Evolutionary conservation across 257 asterid species (phyloP), one percentile per base, ranked within the genome.

Genomic region (Anisodus acutangulus): DNA sequence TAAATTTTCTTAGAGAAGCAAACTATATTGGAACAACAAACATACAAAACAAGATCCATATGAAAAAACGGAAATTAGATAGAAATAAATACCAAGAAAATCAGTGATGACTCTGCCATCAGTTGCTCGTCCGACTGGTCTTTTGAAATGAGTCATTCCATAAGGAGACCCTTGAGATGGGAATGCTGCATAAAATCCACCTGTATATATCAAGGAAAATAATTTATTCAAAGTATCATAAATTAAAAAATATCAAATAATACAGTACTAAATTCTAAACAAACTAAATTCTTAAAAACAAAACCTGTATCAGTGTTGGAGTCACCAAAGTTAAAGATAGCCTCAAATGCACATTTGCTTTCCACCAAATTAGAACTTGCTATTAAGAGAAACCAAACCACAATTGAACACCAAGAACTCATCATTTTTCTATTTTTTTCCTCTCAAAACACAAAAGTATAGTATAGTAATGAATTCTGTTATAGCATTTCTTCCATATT

Each of bases 101-200:
- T 95, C 99, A 45, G 93, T 16, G 63, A 93, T 87, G 86, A 95
- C 85, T 69, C 99, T 85, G 74, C 98, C 99, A 78, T 95, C 99
- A 78, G 93, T 91, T 41, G 97, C 94, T 69, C 99, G 85, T 0
- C 98, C 97, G 3, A 80, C 89, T 10, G 98, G 95, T 82, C 43
- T 95, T 55, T 88, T 88, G 90, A 95, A 95, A 90, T 89, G 92
- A 55, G 97, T 95, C 96, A 91, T 93, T 83, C 98, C 97, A 78
- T 86, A 83, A 11, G 98, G 98, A 2, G 83, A 86, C 31, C 83
- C 79, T 82, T 90, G 91, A 2, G 96, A 82, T 17, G 98, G 98
- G 49, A 95, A 95, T 60, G 98, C 98, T 39, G 98, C 92, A 85
- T 89, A 89, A 37, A 94, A 94, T 45, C 98, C 97, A 59, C 98